A percentile compares a stretch with the other conserved stretches of the same genome.
Evolutionary conservation across 2,329 filamentous ascomycete genomes (phyloP).

Genomic region (Fusarium robinianum): DNA sequence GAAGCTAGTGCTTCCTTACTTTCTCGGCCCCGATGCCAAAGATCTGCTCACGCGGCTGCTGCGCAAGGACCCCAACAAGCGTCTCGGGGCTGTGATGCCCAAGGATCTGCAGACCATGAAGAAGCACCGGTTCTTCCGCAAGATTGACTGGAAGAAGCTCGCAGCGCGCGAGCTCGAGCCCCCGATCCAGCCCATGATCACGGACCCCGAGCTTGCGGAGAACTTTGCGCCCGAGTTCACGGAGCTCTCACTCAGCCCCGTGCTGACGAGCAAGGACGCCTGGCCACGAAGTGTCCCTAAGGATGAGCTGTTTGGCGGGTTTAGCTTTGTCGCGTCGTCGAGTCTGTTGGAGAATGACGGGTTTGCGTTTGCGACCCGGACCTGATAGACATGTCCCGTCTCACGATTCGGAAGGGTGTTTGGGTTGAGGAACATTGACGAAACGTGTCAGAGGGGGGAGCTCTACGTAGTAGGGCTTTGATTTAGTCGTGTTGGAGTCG

Average conservation of each 20-base stretch:
- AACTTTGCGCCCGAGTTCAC: slow-evolving; percentile 97
- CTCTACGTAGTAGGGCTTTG: no score
- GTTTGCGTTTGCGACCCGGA: slow-evolving; percentile 40
- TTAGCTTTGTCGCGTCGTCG: slow-evolving; percentile 65
- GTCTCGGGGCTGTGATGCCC: slow-evolving; percentile 84
- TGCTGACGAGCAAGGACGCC: slow-evolving; percentile 53
- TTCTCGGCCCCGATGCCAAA: slow-evolving; percentile 87
- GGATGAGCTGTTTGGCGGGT: slow-evolving; percentile 65
- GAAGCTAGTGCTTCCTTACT: slow-evolving; percentile 88
- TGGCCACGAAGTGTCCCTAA: slow-evolving; percentile 49
- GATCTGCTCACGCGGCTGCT: slow-evolving; percentile 88
- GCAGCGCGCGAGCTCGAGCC: slow-evolving; percentile 81
- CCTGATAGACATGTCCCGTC: slow-evolving; percentile 13
- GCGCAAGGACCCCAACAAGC: slow-evolving; percentile 89
- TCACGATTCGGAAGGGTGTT: not conserved
- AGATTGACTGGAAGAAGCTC: slow-evolving; percentile 91
- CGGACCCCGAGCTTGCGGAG: slow-evolving; percentile 92
- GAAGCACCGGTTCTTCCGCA: slow-evolving; percentile 93
- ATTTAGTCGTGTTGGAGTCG: no score
- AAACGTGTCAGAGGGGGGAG: not conserved
- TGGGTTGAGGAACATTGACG: slow-evolving; percentile 1
- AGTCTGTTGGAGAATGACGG: slow-evolving; percentile 58
- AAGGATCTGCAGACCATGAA: slow-evolving; percentile 87
- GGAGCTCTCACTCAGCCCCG: slow-evolving; percentile 77
- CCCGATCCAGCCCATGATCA: slow-evolving; percentile 91